A percentile compares a stretch with the other conserved stretches of the same genome.
Evolutionary conservation across 2,329 filamentous ascomycete species (phyloP).

Genomic region (Sporothrix brasiliensis): DNA sequence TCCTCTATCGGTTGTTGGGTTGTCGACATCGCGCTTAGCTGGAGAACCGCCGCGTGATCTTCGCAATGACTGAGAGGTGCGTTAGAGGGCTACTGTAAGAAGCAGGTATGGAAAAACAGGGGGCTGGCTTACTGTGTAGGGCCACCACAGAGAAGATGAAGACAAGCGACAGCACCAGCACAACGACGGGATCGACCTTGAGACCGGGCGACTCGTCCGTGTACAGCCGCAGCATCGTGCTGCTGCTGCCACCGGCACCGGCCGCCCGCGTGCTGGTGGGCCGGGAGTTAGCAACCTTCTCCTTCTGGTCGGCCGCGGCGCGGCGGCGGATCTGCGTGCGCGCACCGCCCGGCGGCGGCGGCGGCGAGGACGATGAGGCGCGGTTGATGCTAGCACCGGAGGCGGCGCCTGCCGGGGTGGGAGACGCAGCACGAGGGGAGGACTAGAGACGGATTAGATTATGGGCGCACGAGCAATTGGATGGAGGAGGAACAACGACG

Average conservation of each 20-base stretch:
- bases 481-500: background rate
- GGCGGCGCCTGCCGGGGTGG: constrained; percentile 56
- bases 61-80: constrained; percentile 36
- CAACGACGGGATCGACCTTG: constrained; percentile 97
- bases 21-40: constrained; percentile 36
- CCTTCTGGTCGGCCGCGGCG: constrained; percentile 94
- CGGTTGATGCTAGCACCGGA: constrained; percentile 73
- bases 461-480: background rate
- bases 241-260: constrained; percentile 92
- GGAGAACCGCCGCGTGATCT: constrained; percentile 39
- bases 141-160: constrained; percentile 99
- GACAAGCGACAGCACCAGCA: constrained; percentile 91
- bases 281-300: constrained; percentile 91
- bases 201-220: constrained; percentile 97
- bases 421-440: constrained; percentile 62
- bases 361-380: constrained; percentile 78
- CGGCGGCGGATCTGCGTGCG: constrained; percentile 75
- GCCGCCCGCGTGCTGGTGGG: constrained; percentile 91
- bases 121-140: constrained; percentile 78
- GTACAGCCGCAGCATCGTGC: constrained; percentile 97
- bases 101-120: background rate
- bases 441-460: constrained; percentile 47
- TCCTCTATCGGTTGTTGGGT: background rate
- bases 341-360: constrained; percentile 87
- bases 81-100: constrained; percentile 21